A percentile compares a stretch with the other conserved stretches of the same genome.
phyloP scores from a whole-genome alignment of 805 yeast genomes.

The Metschnikowia lochheadii region DNA sequence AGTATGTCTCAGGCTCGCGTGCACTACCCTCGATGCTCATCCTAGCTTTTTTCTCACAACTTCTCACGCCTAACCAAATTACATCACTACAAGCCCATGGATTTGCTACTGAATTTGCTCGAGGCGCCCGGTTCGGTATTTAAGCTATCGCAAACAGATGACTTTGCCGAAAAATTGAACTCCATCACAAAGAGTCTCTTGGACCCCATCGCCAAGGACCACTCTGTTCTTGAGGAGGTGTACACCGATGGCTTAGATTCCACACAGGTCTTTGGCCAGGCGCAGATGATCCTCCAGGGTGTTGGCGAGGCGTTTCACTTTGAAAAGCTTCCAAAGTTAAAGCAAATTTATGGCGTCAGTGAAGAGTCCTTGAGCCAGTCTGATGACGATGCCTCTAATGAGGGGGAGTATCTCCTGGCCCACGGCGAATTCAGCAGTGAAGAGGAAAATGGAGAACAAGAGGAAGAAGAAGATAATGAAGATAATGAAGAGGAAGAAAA shows the following conservation, averaged over 20 bases:
- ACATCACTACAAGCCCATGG: slow-evolving; percentile 7
- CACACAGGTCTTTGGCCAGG: slow-evolving; percentile 90
- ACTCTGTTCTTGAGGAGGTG: slow-evolving; percentile 73
- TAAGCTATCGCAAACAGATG: slow-evolving; percentile 7
- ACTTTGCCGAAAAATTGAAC: slow-evolving; percentile 22
- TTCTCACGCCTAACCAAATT: slow-evolving; percentile 4
- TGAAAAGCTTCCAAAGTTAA: slow-evolving; percentile 51
- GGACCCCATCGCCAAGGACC: slow-evolving; percentile 53
- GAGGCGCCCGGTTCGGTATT: slow-evolving; percentile 15
- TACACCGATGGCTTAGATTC: slow-evolving; percentile 85
- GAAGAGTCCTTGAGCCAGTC: slow-evolving; percentile 2
- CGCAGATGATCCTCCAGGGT: slow-evolving; percentile 77
- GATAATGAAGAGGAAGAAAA: slow-evolving; percentile 21
- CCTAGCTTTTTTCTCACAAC: slow-evolving; percentile 3
- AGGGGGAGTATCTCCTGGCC: slow-evolving; percentile 14
- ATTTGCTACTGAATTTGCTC: slow-evolving; percentile 11
- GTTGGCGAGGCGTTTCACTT: slow-evolving; percentile 61
- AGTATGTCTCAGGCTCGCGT: neutral
- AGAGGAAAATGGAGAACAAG: slow-evolving; percentile 20
- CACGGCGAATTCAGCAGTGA: slow-evolving; percentile 14
- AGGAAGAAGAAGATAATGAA: slow-evolving; percentile 25
- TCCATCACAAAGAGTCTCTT: slow-evolving; percentile 44
- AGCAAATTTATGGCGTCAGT: slow-evolving; percentile 25
- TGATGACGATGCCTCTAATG: neutral
- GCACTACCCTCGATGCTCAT: slow-evolving; percentile 17